Percentiles rank a stretch among this genome's conserved stretches.
Evolutionary conservation across 2,329 filamentous ascomycete species (phyloP).

Genomic region (Phialophora chinensis): DNA sequence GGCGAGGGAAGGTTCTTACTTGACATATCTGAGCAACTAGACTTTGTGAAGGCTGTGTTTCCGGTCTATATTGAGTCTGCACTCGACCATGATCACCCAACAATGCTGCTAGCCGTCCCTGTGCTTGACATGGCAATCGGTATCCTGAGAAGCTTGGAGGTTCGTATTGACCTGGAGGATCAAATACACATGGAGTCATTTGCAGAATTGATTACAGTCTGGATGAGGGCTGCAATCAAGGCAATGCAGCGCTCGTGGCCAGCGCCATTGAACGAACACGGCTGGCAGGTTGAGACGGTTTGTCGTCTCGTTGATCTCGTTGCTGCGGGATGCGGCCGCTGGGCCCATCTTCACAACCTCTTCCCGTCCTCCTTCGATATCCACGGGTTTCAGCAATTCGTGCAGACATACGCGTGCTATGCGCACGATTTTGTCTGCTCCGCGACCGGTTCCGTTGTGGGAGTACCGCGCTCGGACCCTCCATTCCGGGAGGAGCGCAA

Average conservation of each 20-base stretch:
- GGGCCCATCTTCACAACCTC: conserved; percentile 25
- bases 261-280: not conserved
- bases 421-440: conserved; percentile 24
- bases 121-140: conserved; percentile 13
- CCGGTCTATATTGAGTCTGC: conserved; percentile 28
- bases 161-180: conserved; percentile 29
- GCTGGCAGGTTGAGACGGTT: conserved; percentile 14
- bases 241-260: conserved; percentile 13
- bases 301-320: conserved; percentile 18
- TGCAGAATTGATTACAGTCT: conserved; percentile 14
- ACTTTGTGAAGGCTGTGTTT: conserved; percentile 34
- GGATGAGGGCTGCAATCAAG: conserved; percentile 22
- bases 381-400: conserved; percentile 12
- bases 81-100: conserved; percentile 9
- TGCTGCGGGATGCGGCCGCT: conserved; percentile 21
- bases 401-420: conserved; percentile 26
- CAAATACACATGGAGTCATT: conserved; percentile 28
- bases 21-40: conserved; percentile 27
- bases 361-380: conserved; percentile 23
- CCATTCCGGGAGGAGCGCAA: conserved; percentile 13
- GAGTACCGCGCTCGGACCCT: conserved; percentile 13
- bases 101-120: conserved; percentile 12
- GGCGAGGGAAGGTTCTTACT: conserved; percentile 24
- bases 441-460: not conserved
- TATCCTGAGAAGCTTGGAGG: conserved; percentile 22